Evolutionary conservation across 2,329 filamentous ascomycete species (phyloP).

Genomic region (Fusarium tanahbumbuense): DNA sequence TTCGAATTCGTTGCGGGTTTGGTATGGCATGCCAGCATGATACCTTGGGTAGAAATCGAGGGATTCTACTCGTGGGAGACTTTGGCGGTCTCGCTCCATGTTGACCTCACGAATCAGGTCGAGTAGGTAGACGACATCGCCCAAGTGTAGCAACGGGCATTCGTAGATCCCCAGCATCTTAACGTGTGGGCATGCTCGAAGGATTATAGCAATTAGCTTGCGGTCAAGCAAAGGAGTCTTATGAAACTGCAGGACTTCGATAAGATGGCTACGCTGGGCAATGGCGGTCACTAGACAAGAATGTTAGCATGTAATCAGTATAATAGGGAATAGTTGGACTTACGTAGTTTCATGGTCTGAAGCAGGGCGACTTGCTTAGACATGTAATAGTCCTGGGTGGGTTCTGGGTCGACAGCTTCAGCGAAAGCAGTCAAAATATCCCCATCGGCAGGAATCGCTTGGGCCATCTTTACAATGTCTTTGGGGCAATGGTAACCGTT

Average conservation of each 20-base stretch:
- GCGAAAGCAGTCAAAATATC: constrained; percentile 2
- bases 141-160: constrained; percentile 53
- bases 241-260: constrained; percentile 48
- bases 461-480: constrained; percentile 12
- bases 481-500: background rate
- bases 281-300: constrained; percentile 43
- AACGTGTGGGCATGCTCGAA: constrained; percentile 49
- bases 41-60: constrained; percentile 53
- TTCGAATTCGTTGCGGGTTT: background rate
- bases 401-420: background rate
- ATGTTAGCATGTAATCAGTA: constrained; percentile 16
- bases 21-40: constrained; percentile 45
- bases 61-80: constrained; percentile 31
- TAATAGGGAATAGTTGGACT: constrained; percentile 16
- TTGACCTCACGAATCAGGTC: constrained; percentile 55
- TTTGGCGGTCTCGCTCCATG: constrained; percentile 20
- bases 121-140: constrained; percentile 50
- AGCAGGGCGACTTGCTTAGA: constrained; percentile 26
- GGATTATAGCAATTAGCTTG: constrained; percentile 51
- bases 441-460: constrained; percentile 17
- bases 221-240: constrained; percentile 50
- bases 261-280: constrained; percentile 17
- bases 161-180: constrained; percentile 53
- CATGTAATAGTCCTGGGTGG: constrained; percentile 6
- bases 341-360: constrained; percentile 34